Evolutionary conservation across 257 asterid species (phyloP), one percentile per base, ranked within the genome.

Genomic region (Scutellaria minor): DNA sequence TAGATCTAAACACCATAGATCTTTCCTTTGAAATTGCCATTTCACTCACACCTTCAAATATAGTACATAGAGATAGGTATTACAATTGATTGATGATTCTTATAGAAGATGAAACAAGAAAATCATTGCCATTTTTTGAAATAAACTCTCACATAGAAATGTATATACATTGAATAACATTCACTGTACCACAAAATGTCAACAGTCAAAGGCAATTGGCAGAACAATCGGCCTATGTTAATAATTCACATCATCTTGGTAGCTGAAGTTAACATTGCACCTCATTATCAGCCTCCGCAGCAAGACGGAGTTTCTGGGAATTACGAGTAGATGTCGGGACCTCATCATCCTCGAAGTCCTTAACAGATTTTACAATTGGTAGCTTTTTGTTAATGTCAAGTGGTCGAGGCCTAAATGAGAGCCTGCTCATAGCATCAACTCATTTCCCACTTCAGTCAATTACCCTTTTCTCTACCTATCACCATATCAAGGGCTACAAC

Each of bases 341-440:
- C 48, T 95, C 99, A 66, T 95, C 99, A 83, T 95, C 99, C 85
- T 95, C 99, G 40, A 90, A 95, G 6, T 95, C 99, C 87, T 95
- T 95, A 3, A 90, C 64, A 71, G 97, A 92, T 78, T 95, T 95
- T 57, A 95, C 79, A 79, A 95, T 87, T 31, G 98, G 99, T 52
- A 95, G 95, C 89, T 92, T 95, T 90, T 92, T 92, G 88, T 92
- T 86, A 75, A 95, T 81, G 82, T 95, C 99, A 53, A 95, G 96
- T 35, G 98, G 99, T 46, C 99, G 93, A 76, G 99, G 99, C 90
- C 99, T 90, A 78, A 95, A 79, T 64, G 99, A 95, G 73, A 92
- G 89, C 83, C 99, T 90, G 86, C 94, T 95, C 98, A 95, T 95
- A 83, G 85, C 84, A 88, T 79, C 89, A 90, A 78, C 83, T 73